Conservation (phyloP, 768 basidiomycete species). For the Amanita jacksonii region DNA sequence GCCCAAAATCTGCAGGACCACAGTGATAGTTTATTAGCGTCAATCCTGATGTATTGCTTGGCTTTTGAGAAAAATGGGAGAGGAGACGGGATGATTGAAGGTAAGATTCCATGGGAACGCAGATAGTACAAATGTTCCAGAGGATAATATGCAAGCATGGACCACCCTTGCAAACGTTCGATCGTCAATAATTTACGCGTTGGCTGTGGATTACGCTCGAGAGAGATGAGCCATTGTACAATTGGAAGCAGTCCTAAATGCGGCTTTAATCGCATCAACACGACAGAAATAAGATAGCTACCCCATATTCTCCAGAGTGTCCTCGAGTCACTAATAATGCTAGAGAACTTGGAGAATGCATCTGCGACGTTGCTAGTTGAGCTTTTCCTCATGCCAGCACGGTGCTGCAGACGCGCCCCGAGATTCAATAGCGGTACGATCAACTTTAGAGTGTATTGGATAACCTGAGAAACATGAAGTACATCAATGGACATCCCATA, state of each 20-base stretch:
- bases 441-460: constrained; percentile 68
- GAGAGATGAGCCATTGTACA: constrained; percentile 67
- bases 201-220: constrained; percentile 64
- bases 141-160: constrained; percentile 75
- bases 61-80: constrained; percentile 30
- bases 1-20: constrained; percentile 85
- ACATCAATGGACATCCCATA: neutral
- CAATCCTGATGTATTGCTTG: constrained; percentile 33
- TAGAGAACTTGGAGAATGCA: constrained; percentile 43
- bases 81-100: constrained; percentile 40
- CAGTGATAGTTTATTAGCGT: constrained; percentile 38
- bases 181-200: constrained; percentile 65
- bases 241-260: constrained; percentile 63
- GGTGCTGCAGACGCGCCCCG: constrained; percentile 61
- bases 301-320: constrained; percentile 78
- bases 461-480: constrained; percentile 33
- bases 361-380: constrained; percentile 46
- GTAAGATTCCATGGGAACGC: constrained; percentile 48
- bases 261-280: neutral
- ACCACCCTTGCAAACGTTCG: constrained; percentile 71
- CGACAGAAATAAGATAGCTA: constrained; percentile 17
- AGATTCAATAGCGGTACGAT: constrained; percentile 54
- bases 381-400: constrained; percentile 45
- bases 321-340: constrained; percentile 55
- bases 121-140: constrained; percentile 72